phyloP scores from a whole-genome alignment of 495 filamentous ascomycete species.

The Coniosporium apollinis region DNA sequence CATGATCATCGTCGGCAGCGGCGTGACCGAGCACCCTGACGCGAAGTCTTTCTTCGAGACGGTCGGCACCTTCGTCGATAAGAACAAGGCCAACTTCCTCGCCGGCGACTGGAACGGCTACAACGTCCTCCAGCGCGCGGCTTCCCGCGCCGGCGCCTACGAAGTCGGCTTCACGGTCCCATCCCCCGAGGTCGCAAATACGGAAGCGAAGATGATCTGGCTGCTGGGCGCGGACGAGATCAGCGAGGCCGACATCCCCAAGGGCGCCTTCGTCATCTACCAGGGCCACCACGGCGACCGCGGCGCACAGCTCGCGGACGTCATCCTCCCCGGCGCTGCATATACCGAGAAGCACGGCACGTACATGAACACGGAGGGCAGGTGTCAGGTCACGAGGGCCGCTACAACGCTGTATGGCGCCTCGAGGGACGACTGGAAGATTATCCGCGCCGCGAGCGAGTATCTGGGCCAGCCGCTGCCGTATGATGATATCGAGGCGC shows the following conservation, averaged over 20 bases:
- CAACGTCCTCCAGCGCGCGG: slow-evolving; percentile 85
- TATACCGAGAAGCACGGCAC: slow-evolving; percentile 97
- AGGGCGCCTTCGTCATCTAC: slow-evolving; percentile 90
- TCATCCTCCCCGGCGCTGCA: slow-evolving; percentile 82
- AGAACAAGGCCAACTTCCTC: slow-evolving; percentile 72
- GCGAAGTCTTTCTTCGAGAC: slow-evolving; percentile 84
- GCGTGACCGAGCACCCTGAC: slow-evolving; percentile 74
- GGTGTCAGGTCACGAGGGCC: slow-evolving; percentile 78
- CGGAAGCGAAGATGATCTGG: slow-evolving; percentile 87
- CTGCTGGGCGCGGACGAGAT: slow-evolving; percentile 93
- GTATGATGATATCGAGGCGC: slow-evolving; percentile 76
- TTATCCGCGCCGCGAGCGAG: slow-evolving; percentile 78
- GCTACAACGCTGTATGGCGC: slow-evolving; percentile 77
- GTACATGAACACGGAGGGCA: slow-evolving; percentile 93
- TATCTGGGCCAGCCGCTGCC: slow-evolving; percentile 76
- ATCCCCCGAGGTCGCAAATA: slow-evolving; percentile 57
- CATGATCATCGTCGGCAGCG: slow-evolving; percentile 90
- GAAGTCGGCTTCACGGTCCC: slow-evolving; percentile 87
- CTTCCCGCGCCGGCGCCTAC: slow-evolving; percentile 81
- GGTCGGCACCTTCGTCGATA: slow-evolving; percentile 77
- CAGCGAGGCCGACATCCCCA: slow-evolving; percentile 60
- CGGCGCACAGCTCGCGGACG: slow-evolving; percentile 81
- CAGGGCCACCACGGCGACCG: slow-evolving; percentile 95
- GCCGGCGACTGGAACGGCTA: slow-evolving; percentile 93
- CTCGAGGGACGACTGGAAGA: slow-evolving; percentile 94